Percentiles rank a stretch among this genome's conserved stretches.
Conservation (phyloP, 2,329 filamentous ascomycete genomes). For the Penicillium sp. region DNA sequence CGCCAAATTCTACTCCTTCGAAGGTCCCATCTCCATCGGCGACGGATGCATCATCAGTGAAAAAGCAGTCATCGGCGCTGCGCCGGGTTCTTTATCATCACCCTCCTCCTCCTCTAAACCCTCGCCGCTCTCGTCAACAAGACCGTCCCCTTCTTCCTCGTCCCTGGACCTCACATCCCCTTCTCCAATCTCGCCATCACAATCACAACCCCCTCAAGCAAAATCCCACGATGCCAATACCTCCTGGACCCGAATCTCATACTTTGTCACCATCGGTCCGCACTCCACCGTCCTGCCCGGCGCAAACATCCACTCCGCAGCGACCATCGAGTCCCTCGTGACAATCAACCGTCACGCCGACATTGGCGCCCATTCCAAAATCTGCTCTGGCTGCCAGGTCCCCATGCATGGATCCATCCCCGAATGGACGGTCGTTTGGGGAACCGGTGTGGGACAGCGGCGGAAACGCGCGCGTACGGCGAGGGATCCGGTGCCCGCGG, state of each 20-base stretch:
- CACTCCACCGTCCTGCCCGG: constrained; percentile 34
- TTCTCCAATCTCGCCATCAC: not conserved
- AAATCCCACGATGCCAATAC: not conserved
- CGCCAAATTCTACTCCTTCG: constrained; percentile 67
- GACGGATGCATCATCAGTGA: constrained; percentile 79
- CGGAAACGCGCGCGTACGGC: constrained; percentile 35
- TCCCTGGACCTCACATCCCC: not conserved
- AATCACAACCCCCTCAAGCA: not conserved
- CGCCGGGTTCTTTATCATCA: constrained; percentile 33
- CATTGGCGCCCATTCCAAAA: constrained; percentile 57
- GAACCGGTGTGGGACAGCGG: constrained; percentile 48
- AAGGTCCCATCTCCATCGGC: constrained; percentile 73
- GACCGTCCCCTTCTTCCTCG: constrained; percentile 1
- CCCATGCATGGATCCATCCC: constrained; percentile 53
- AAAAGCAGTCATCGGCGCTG: constrained; percentile 43
- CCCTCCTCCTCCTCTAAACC: not conserved
- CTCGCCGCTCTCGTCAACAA: not conserved
- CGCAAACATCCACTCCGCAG: constrained; percentile 34
- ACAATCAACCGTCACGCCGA: constrained; percentile 29
- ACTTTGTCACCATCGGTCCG: constrained; percentile 36
- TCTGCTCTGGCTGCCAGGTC: constrained; percentile 60
- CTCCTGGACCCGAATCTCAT: constrained; percentile 28
- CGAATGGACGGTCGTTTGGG: constrained; percentile 65
- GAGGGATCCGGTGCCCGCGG: constrained; percentile 13
- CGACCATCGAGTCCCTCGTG: constrained; percentile 43